phyloP scores from a whole-genome alignment of 768 basidiomycete genomes.

The Leccinum longicurvipes region DNA sequence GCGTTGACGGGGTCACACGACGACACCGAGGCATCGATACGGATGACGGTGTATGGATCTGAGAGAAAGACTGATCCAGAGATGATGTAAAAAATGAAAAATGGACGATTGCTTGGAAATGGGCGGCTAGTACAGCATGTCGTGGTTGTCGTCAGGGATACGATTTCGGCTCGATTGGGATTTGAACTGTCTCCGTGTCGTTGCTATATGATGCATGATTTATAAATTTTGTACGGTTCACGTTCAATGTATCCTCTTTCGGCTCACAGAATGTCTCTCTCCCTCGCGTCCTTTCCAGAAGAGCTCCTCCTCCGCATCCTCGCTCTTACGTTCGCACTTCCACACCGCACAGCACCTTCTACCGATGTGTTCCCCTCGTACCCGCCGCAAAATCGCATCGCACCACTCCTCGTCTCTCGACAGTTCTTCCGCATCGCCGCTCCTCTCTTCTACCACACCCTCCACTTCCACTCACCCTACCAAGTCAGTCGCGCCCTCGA shows the following conservation, averaged over 20 bases:
- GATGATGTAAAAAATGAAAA: background rate
- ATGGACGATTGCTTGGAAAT: too few species aligned
- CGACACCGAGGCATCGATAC: background rate
- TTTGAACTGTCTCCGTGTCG: too few species aligned
- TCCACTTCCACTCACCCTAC: conserved; percentile 40
- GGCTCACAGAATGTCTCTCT: conserved; percentile 7
- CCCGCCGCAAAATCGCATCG: conserved; percentile 24
- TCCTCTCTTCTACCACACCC: conserved; percentile 54
- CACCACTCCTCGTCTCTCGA: conserved; percentile 50
- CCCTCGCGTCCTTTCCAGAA: conserved; percentile 36
- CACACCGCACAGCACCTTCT: conserved; percentile 15
- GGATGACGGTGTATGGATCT: background rate
- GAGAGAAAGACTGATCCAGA: background rate
- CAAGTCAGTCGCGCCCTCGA: conserved; percentile 39
- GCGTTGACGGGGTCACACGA: background rate
- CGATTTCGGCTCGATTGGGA: conserved; percentile 16
- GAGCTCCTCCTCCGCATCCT: conserved; percentile 49
- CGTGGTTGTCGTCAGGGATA: too few species aligned
- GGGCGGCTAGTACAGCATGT: too few species aligned
- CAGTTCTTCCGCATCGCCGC: conserved; percentile 54
- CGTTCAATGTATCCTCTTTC: background rate
- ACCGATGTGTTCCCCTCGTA: conserved; percentile 21
- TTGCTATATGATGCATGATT: too few species aligned
- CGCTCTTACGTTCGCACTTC: conserved; percentile 26
- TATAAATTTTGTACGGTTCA: conserved; percentile 8